phyloP scores from a whole-genome alignment of 106 monocot species.

The Amphibolis antarctica region DNA sequence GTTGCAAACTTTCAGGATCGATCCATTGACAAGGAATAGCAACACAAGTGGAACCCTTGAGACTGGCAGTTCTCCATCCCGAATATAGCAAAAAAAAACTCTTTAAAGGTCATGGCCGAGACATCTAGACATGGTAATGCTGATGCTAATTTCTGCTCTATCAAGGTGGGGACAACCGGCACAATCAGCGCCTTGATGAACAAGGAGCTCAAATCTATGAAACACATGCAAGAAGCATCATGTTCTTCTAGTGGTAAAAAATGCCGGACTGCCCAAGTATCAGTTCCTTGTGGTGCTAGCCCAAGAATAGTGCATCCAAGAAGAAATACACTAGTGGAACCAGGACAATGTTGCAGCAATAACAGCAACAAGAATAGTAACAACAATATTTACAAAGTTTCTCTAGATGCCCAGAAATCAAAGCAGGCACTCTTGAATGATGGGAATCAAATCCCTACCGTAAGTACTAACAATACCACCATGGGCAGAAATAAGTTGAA shows the following conservation, averaged over 20 bases:
- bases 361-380: background rate
- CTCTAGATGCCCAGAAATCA: slow-evolving; percentile 15
- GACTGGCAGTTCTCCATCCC: background rate
- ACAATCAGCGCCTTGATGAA: slow-evolving; percentile 65
- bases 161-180: slow-evolving; percentile 59
- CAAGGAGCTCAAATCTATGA: slow-evolving; percentile 42
- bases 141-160: slow-evolving; percentile 12
- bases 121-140: slow-evolving; percentile 8
- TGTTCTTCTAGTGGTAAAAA: slow-evolving; percentile 17
- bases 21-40: background rate
- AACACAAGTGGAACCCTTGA: background rate
- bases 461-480: slow-evolving; percentile 13
- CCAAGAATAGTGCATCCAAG: slow-evolving; percentile 11
- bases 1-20: background rate
- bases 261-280: background rate
- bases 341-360: slow-evolving; percentile 2
- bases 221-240: slow-evolving; percentile 19
- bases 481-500: slow-evolving; percentile 6
- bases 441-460: slow-evolving; percentile 19
- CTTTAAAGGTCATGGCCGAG: slow-evolving; percentile 26
- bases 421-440: slow-evolving; percentile 7
- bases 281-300: slow-evolving; percentile 13
- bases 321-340: slow-evolving; percentile 1
- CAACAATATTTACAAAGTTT: background rate
- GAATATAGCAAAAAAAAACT: background rate